Evolutionary conservation across 2,329 filamentous ascomycete genomes (phyloP), one percentile per base, ranked within the genome.

Genomic region (Leptographium lundbergii): DNA sequence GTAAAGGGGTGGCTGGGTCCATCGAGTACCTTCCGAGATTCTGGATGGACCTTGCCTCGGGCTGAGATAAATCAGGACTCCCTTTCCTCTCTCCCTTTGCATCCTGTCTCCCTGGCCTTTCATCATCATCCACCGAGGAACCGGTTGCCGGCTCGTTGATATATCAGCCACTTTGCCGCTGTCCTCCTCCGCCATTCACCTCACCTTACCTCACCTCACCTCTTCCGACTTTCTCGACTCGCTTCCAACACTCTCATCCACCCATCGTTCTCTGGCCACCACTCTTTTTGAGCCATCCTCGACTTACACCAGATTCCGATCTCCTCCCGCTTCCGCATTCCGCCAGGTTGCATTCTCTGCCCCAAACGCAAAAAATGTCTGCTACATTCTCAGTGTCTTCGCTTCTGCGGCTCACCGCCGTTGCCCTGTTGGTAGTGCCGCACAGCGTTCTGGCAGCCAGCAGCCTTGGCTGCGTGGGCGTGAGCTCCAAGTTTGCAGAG

Each of bases 401-500:
- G 10, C 22, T 59, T 24, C 48, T 63, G 36, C 53, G 50, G 32
- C 24, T 58, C 34, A 59, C 60, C 5, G 42, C 56, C 22, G 56
- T 51, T 19, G 57, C 57, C 1, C 56, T 63, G 7, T 39, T 62
- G 39, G 54, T 55, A 19, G 17, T 59, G 17, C 58, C 60, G 4
- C 51, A 32, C 5, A 47, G 52, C n/a, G 60, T 57, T 9, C 57
- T 48, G 17, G 61, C 62, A 13, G 61, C 60, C 24, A 48, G 45
- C 22, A 57, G 36, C 22, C 61, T 63, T 6, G 63, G 63, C 57
- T 65, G 63, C 27, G 63, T 63, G 9, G 17, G 36, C 11, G 56
- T 65, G 57, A 65, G 61, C 61, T 65, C 63, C 1, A 63, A 48
- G 36, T 63, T 65, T 55, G 42, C 48, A 9, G 29, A 59, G 9